Conservation (phyloP, 352 stramenopile species). For the Pythium aphanidermatum region DNA sequence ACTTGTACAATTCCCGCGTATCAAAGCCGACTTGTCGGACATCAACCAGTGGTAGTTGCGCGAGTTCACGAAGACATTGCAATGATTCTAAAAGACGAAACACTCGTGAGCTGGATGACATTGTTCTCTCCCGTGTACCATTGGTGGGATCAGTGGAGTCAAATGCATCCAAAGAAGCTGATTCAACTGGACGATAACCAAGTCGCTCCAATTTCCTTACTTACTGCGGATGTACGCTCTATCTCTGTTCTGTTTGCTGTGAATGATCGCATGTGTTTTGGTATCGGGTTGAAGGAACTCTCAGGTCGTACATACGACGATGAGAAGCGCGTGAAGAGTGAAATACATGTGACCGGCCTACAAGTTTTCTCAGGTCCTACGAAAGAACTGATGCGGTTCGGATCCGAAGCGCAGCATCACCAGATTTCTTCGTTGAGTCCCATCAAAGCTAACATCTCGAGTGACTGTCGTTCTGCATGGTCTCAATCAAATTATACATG, state of each 20-base stretch:
- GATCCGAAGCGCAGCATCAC: no score
- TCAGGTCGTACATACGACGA: no score
- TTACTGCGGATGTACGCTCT: constrained; percentile 38
- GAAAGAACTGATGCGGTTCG: no score
- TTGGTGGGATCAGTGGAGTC: constrained; percentile 83
- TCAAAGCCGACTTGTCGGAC: constrained; percentile 70
- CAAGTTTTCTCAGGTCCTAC: no score
- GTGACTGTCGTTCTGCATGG: constrained; percentile 9
- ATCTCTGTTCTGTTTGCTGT: constrained; percentile 51
- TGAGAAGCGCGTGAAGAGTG: constrained; percentile 5
- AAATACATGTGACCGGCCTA: constrained; percentile 10
- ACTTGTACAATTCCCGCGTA: constrained; percentile 71
- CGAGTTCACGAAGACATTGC: constrained; percentile 40
- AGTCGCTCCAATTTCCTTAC: constrained; percentile 63
- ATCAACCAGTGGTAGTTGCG: constrained; percentile 54
- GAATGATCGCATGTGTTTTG: constrained; percentile 57
- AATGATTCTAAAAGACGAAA: constrained; percentile 68
- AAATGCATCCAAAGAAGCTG: constrained; percentile 57
- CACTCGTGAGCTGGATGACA: constrained; percentile 69
- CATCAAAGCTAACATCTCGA: no score
- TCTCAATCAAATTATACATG: constrained; percentile 11
- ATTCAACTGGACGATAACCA: constrained; percentile 36
- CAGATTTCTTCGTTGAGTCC: no score
- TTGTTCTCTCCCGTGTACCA: constrained; percentile 71
- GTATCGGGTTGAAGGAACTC: constrained; percentile 23